phyloP scores from a whole-genome alignment of 805 yeast species.

The Candida alai region DNA sequence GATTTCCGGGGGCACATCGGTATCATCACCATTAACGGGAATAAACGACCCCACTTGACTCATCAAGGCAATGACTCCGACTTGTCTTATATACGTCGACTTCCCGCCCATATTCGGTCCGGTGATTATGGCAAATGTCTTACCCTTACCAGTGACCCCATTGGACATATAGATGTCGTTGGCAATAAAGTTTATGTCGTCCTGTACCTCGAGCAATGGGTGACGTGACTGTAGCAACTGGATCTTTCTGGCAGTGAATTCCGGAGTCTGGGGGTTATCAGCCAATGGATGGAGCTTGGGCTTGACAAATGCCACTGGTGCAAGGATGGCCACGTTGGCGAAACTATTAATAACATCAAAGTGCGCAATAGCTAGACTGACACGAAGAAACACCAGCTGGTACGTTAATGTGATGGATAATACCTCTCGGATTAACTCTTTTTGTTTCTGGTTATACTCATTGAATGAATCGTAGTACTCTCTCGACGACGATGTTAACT shows the following conservation, averaged over 20 bases:
- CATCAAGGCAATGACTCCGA: slow-evolving; percentile 83
- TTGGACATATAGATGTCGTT: slow-evolving; percentile 75
- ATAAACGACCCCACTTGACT: slow-evolving; percentile 88
- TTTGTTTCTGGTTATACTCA: slow-evolving; percentile 72
- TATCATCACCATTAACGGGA: slow-evolving; percentile 56
- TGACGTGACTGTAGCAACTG: slow-evolving; percentile 77
- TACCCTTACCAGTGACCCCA: slow-evolving; percentile 12
- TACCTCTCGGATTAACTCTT: slow-evolving; percentile 77
- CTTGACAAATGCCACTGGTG: slow-evolving; percentile 75
- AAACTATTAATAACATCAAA: slow-evolving; percentile 82
- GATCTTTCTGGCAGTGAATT: slow-evolving; percentile 41
- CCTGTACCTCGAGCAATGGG: slow-evolving; percentile 92
- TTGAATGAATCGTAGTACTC: slow-evolving; percentile 56
- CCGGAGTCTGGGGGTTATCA: slow-evolving; percentile 16
- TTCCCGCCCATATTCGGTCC: slow-evolving; percentile 99
- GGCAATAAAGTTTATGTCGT: slow-evolving; percentile 84
- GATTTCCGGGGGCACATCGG: slow-evolving; percentile 55
- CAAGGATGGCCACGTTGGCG: slow-evolving; percentile 74
- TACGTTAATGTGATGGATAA: slow-evolving; percentile 79
- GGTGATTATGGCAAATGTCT: slow-evolving; percentile 72
- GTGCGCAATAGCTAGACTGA: slow-evolving; percentile 62
- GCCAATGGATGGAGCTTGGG: slow-evolving; percentile 65
- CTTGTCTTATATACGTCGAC: slow-evolving; percentile 86
- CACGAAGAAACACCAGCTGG: slow-evolving; percentile 67
- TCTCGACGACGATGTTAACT: slow-evolving; percentile 55